Base-by-base conservation (phyloP, 768 basidiomycete species). In the Trametes punicea region DNA sequence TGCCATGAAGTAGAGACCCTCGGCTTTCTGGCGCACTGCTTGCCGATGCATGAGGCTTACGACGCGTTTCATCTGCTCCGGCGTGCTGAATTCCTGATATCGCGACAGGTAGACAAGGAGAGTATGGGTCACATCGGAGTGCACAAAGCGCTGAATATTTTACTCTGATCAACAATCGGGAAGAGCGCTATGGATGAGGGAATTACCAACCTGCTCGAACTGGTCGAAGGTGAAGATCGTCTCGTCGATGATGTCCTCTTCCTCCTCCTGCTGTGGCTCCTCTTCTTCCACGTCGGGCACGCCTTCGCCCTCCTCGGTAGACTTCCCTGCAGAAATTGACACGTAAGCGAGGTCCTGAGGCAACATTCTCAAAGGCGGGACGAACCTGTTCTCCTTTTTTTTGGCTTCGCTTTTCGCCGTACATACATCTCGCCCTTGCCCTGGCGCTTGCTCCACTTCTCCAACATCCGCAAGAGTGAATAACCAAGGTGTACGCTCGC, bases 1-100 rank as follows among this genome's bases (percentile, higher is more conserved):
- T 57, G 93, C 96, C 73, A 95, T 92, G 81, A 96, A 99, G 72
- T 93, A 98, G 8, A 99, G 73, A 0, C 88, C 96, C 68, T 98
- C 97, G 1, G 93, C 92, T 69, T 97, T 94, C 15, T 88, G 87
- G 64, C 82, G 86, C 58, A 99, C 83, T 41, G 87, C 94, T 61
- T 96, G 92, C 13, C 97, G 83, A 68, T 98, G 92, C 63, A 99
- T 79, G 62, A 99, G 74, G 62, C 81, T 82, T 30, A 98, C 93
- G 34, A 93, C 87, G 44, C 94, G 82, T 69, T 90, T 91, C 85
- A 98, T 88, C 67, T 87, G 80, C 64, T 98, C 92, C 0, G 88
- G 73, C 2, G 81, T 78, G 4, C 77, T 72, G 70, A 95, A 93
- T 49, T 94, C 90, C 66, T 82, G 85, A 76, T 91, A 96, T 16